These are phyloP conservation scores for Calcarisporium arbuscula DNA, from an alignment of 2,329 filamentous ascomycete species.

Conservation along the genomic window DNA sequence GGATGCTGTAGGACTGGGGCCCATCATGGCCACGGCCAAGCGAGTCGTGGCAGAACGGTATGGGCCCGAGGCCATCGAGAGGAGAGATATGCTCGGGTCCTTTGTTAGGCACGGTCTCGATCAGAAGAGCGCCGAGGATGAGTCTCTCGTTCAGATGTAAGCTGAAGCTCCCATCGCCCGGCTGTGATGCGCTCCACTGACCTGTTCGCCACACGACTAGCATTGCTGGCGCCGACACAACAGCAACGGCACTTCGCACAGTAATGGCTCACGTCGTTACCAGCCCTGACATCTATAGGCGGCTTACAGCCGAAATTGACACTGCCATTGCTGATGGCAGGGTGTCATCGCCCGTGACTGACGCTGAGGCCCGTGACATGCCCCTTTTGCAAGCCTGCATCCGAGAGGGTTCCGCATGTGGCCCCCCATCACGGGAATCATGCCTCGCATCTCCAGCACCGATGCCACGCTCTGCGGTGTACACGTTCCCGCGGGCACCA, in stretches of 20 bases:
- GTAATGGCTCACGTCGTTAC: constrained; percentile 46
- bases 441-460: constrained; percentile 46
- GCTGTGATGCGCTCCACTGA: accelerated
- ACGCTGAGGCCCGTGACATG: constrained; percentile 40
- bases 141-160: neutral
- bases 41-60: too few species aligned
- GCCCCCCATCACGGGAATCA: constrained; percentile 47
- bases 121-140: too few species aligned
- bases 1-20: too few species aligned
- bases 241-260: constrained; percentile 46
- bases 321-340: constrained; percentile 27
- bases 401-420: constrained; percentile 51
- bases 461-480: constrained; percentile 45
- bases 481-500: constrained; percentile 44
- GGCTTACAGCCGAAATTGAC: constrained; percentile 37
- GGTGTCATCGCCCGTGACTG: constrained; percentile 33
- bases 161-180: neutral
- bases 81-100: too few species aligned
- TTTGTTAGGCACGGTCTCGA: too few species aligned
- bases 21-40: too few species aligned
- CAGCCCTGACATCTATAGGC: constrained; percentile 32
- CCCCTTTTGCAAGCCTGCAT: constrained; percentile 52
- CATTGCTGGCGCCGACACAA: constrained; percentile 55
- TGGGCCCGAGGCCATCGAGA: too few species aligned
- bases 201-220: too few species aligned